A percentile compares a stretch with the other conserved stretches of the same genome.
Evolutionary conservation across 179 eudicot genomes (phyloP).

Genomic region (Dionaea muscipula): DNA sequence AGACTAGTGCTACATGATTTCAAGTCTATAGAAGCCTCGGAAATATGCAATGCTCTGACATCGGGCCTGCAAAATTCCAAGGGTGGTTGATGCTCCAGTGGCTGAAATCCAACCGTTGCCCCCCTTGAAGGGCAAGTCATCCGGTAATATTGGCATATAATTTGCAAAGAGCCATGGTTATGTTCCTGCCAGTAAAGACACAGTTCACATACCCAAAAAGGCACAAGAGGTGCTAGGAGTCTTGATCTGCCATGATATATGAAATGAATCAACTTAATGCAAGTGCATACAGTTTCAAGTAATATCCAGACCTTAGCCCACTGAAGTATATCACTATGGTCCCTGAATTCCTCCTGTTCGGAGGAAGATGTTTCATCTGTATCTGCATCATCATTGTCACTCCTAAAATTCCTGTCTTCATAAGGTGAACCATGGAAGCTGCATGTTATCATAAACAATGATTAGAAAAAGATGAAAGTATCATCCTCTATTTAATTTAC

Average conservation of each 20-base stretch:
- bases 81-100: constrained; percentile 83
- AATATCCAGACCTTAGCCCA: constrained; percentile 77
- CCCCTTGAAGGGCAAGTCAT: constrained; percentile 62
- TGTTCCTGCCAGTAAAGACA: constrained; percentile 44
- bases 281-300: background rate
- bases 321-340: constrained; percentile 70
- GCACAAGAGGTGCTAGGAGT: background rate
- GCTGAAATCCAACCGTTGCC: constrained; percentile 62
- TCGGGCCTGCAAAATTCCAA: constrained; percentile 67
- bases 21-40: constrained; percentile 51
- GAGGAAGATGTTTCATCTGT: constrained; percentile 75
- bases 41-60: constrained; percentile 41
- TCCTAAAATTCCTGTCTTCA: constrained; percentile 64
- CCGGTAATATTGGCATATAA: constrained; percentile 69
- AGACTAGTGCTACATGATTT: constrained; percentile 60
- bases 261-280: background rate
- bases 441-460: constrained; percentile 16
- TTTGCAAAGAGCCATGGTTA: constrained; percentile 71
- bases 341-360: constrained; percentile 55
- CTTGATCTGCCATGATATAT: background rate
- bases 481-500: no score
- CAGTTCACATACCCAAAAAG: background rate
- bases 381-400: constrained; percentile 64
- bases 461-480: background rate
- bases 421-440: constrained; percentile 69